Conservation (phyloP, 306 rosid species). For the Medicago arabica region DNA sequence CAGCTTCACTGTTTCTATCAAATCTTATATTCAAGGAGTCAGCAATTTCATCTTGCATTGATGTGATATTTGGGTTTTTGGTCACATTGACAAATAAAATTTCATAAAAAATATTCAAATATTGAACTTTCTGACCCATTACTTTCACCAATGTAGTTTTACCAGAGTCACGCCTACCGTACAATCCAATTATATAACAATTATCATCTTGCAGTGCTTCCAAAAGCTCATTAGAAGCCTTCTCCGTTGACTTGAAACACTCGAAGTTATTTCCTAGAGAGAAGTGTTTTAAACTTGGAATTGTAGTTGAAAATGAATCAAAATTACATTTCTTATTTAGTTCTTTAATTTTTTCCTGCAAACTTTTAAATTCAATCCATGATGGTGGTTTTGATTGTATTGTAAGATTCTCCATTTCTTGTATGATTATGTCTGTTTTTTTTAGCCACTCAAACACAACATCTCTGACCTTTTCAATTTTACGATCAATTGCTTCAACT, state of each 20-base stretch:
- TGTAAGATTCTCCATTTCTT: background rate
- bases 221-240: slow-evolving; percentile 3
- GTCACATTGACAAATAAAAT: slow-evolving; percentile 32
- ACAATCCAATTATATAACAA: slow-evolving; percentile 5
- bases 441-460: background rate
- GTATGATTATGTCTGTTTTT: background rate
- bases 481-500: background rate
- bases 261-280: background rate
- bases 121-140: slow-evolving; percentile 5
- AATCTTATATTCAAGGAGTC: slow-evolving; percentile 18
- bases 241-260: background rate
- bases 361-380: background rate
- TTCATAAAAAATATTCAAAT: background rate
- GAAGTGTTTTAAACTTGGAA: slow-evolving; percentile 5
- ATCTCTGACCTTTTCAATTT: background rate
- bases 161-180: slow-evolving; percentile 32
- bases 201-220: slow-evolving; percentile 30
- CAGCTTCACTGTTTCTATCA: background rate
- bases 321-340: background rate
- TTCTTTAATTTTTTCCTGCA: background rate
- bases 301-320: background rate
- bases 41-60: slow-evolving; percentile 40
- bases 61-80: background rate
- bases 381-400: background rate
- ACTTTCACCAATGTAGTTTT: slow-evolving; percentile 34